Conservation (phyloP, 225 moss, liverwort and hornwort genomes). For the Straminergon stramineum region DNA sequence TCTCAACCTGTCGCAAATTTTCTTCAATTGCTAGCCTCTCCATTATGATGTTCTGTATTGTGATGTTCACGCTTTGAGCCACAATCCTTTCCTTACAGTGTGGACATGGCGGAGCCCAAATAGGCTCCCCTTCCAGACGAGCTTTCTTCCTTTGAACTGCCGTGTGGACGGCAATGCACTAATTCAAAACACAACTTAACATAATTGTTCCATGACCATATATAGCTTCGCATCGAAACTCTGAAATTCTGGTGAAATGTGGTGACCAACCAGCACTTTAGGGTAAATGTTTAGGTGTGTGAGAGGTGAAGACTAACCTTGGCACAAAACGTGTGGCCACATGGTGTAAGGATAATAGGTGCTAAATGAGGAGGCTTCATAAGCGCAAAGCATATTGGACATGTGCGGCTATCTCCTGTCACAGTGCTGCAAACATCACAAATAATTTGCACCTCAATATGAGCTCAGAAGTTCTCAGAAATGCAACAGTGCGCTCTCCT, state of each 20-base stretch:
- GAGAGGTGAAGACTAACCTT: conserved; percentile 25
- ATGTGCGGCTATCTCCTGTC: conserved; percentile 26
- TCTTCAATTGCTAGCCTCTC: conserved; percentile 20
- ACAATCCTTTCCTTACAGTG: conserved; percentile 10
- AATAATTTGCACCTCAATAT: not conserved
- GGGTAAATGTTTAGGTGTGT: not conserved
- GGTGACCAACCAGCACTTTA: not conserved
- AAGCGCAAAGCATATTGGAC: conserved; percentile 53
- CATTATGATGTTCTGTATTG: conserved; percentile 22
- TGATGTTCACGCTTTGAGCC: conserved; percentile 22
- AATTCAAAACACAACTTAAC: not conserved
- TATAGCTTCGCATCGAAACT: not conserved
- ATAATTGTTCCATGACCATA: not conserved
- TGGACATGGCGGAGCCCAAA: conserved; percentile 14
- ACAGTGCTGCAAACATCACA: not conserved
- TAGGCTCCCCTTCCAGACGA: not conserved
- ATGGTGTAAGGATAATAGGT: conserved; percentile 55
- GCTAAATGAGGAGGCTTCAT: conserved; percentile 57
- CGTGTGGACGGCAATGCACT: conserved; percentile 28
- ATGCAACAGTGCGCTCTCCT: not conserved
- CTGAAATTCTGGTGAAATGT: not conserved
- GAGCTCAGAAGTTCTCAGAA: not conserved
- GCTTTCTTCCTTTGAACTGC: conserved; percentile 32
- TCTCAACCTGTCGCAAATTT: conserved; percentile 1
- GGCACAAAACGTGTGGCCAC: conserved; percentile 54